Evolutionary conservation across 768 basidiomycete genomes (phyloP).

Genomic region (Lentinula detonsa): DNA sequence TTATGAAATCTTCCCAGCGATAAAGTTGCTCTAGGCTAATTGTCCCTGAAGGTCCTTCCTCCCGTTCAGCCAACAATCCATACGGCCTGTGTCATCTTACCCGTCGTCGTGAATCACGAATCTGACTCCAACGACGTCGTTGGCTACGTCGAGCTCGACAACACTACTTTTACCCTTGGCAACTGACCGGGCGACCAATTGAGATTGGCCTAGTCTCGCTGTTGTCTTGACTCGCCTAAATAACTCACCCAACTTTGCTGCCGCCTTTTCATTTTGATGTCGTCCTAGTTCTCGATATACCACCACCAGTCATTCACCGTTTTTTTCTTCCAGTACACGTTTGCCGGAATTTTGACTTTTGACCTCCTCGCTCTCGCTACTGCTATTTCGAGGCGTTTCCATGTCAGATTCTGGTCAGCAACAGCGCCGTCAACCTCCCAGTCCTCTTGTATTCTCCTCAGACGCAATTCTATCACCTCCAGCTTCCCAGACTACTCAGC

Average conservation of each 20-base stretch:
- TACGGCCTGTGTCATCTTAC: slow-evolving; percentile 15
- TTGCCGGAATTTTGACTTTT: neutral
- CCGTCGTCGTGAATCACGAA: slow-evolving; percentile 17
- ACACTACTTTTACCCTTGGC: neutral
- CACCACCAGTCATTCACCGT: slow-evolving; percentile 6
- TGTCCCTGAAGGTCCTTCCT: neutral
- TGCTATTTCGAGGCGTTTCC: slow-evolving; percentile 6
- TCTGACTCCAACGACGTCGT: slow-evolving; percentile 14
- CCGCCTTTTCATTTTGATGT: slow-evolving; percentile 10
- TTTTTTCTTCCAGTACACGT: slow-evolving; percentile 7
- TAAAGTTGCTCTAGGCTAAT: neutral
- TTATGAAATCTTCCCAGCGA: neutral
- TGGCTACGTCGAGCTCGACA: slow-evolving; percentile 5
- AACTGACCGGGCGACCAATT: neutral
- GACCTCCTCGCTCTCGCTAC: slow-evolving; percentile 1
- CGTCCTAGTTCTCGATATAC: slow-evolving; percentile 7
- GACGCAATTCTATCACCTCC: slow-evolving; percentile 54
- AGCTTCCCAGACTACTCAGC: slow-evolving; percentile 37
- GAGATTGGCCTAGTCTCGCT: neutral
- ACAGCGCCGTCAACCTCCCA: slow-evolving; percentile 60
- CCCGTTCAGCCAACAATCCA: neutral
- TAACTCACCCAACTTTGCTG: neutral
- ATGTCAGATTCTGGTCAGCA: slow-evolving; percentile 46
- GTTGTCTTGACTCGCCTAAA: slow-evolving; percentile 8
- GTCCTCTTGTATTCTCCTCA: slow-evolving; percentile 74